These are phyloP conservation scores for Aspergillus alliaceus DNA, from an alignment of 2,329 filamentous ascomycete genomes.

Conservation along the genomic window DNA sequence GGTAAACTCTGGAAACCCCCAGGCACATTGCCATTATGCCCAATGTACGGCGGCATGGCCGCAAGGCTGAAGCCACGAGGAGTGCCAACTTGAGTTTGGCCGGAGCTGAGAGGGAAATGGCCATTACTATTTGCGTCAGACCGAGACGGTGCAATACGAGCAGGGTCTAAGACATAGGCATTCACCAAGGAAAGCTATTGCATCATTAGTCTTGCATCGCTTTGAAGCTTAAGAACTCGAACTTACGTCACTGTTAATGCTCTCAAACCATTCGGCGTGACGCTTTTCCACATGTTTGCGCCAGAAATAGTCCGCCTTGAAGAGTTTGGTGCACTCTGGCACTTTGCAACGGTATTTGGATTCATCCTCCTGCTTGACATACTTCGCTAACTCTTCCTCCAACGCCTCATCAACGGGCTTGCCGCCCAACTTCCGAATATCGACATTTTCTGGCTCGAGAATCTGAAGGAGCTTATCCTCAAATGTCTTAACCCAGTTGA, in stretches of 20 bases:
- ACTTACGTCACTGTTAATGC: slow-evolving; percentile 78
- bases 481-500: slow-evolving; percentile 98
- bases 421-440: slow-evolving; percentile 87
- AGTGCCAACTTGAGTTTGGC: slow-evolving; percentile 76
- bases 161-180: slow-evolving; percentile 88
- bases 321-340: slow-evolving; percentile 91
- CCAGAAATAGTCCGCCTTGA: slow-evolving; percentile 98
- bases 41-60: slow-evolving; percentile 63
- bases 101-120: slow-evolving; percentile 81
- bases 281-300: slow-evolving; percentile 97
- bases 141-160: slow-evolving; percentile 88
- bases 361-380: slow-evolving; percentile 95
- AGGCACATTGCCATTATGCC: slow-evolving; percentile 43
- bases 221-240: neutral
- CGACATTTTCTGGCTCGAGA: slow-evolving; percentile 82
- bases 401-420: slow-evolving; percentile 82
- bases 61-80: slow-evolving; percentile 88
- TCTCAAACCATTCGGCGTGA: slow-evolving; percentile 82
- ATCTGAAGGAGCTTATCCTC: slow-evolving; percentile 95
- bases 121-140: slow-evolving; percentile 95
- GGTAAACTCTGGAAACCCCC: slow-evolving; percentile 34
- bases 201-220: slow-evolving; percentile 31
- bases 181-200: slow-evolving; percentile 83
- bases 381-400: slow-evolving; percentile 81
- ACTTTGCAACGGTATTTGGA: slow-evolving; percentile 96